phyloP scores from a whole-genome alignment of 495 filamentous ascomycete genomes.

The Hypoxylon lienhwacheense region DNA sequence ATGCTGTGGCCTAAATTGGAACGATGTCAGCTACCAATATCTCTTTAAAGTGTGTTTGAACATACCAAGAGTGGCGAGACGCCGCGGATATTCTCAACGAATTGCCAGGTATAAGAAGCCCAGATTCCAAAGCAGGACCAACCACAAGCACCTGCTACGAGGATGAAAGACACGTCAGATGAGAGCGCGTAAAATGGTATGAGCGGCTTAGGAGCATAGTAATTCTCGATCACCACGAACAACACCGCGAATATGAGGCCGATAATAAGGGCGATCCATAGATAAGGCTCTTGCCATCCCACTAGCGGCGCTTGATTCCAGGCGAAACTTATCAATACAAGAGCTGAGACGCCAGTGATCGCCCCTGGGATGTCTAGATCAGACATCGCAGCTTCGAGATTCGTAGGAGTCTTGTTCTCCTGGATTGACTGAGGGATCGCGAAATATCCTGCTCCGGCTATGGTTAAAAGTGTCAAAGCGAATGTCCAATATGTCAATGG shows the following conservation, averaged over 20 bases:
- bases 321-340: slow-evolving; percentile 59
- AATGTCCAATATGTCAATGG: slow-evolving; percentile 64
- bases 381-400: slow-evolving; percentile 35
- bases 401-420: slow-evolving; percentile 26
- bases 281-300: slow-evolving; percentile 57
- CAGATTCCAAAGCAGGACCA: slow-evolving; percentile 64
- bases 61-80: slow-evolving; percentile 51
- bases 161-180: slow-evolving; percentile 51
- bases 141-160: slow-evolving; percentile 53
- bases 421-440: slow-evolving; percentile 20
- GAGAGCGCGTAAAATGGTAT: slow-evolving; percentile 53
- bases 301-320: slow-evolving; percentile 60
- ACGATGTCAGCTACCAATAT: not conserved
- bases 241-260: slow-evolving; percentile 50
- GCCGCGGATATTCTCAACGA: slow-evolving; percentile 54
- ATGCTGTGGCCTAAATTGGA: slow-evolving; percentile 22
- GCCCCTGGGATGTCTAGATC: slow-evolving; percentile 56
- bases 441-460: slow-evolving; percentile 49
- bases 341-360: slow-evolving; percentile 49
- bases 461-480: slow-evolving; percentile 46
- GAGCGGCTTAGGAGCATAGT: slow-evolving; percentile 48
- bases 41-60: slow-evolving; percentile 38
- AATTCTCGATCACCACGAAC: slow-evolving; percentile 55
- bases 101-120: slow-evolving; percentile 58
- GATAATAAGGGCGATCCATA: slow-evolving; percentile 52